Evolutionary conservation across 148 eudicot genomes (phyloP).

Genomic region (Rhododendron molle): DNA sequence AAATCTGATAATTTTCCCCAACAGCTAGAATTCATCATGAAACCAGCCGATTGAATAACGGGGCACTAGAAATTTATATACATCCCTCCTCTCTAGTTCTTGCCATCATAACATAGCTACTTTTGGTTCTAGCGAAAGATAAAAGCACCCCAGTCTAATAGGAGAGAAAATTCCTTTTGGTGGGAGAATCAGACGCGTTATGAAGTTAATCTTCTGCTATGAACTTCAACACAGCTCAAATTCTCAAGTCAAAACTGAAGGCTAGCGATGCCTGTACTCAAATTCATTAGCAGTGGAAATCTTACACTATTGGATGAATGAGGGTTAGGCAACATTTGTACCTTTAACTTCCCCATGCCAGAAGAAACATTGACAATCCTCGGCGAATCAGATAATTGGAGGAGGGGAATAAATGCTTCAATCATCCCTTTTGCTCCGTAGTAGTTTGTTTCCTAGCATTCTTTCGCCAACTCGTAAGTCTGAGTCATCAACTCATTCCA

Average conservation of each 20-base stretch:
- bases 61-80: no score
- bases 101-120: not conserved
- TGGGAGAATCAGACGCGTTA: not conserved
- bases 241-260: not conserved
- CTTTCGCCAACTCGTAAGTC: slow-evolving; percentile 31
- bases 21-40: not conserved
- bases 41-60: not conserved
- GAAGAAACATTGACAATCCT: slow-evolving; percentile 55
- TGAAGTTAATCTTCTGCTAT: not conserved
- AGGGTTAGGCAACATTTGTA: slow-evolving; percentile 6
- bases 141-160: not conserved
- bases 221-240: not conserved
- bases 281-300: not conserved
- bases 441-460: slow-evolving; percentile 44
- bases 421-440: slow-evolving; percentile 37
- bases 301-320: not conserved
- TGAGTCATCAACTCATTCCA: slow-evolving; percentile 8
- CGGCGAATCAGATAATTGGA: slow-evolving; percentile 40
- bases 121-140: not conserved
- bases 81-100: not conserved
- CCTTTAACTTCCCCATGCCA: slow-evolving; percentile 28
- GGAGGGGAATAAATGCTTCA: slow-evolving; percentile 49
- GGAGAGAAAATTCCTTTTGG: not conserved
- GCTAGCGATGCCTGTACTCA: not conserved
- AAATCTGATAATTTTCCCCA: not conserved